Evolutionary conservation across 2,329 filamentous ascomycete species (phyloP).

Genomic region (Aspergillus ochraceoroseus): DNA sequence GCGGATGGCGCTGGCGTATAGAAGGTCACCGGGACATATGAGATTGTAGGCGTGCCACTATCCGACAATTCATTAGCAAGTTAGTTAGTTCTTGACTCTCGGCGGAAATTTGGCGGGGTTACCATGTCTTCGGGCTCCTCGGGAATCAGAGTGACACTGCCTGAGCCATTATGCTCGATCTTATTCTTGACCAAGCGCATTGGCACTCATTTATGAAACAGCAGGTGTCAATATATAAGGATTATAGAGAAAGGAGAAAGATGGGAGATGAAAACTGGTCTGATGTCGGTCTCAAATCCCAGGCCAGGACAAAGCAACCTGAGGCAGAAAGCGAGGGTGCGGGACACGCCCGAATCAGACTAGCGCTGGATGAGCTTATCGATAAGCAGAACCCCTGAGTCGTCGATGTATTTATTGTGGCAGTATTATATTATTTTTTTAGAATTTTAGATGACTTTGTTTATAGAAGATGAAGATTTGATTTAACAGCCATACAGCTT

Average conservation of each 20-base stretch:
- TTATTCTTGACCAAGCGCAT: slow-evolving; percentile 63
- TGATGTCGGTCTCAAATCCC: slow-evolving; percentile 1
- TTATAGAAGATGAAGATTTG: too few relatives aligned
- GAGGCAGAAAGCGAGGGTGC: slow-evolving; percentile 13
- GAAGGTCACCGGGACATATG: slow-evolving; percentile 59
- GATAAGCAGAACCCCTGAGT: too few relatives aligned
- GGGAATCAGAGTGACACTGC: slow-evolving; percentile 61
- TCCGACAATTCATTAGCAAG: slow-evolving; percentile 2
- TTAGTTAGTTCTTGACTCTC: neutral
- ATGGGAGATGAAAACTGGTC: neutral
- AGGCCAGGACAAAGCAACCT: slow-evolving; percentile 10
- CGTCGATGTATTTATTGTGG: too few relatives aligned
- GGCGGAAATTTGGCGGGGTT: neutral
- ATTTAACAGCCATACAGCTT: too few relatives aligned
- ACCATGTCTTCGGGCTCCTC: slow-evolving; percentile 75
- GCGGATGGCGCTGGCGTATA: slow-evolving; percentile 63
- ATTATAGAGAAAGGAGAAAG: neutral
- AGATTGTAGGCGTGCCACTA: slow-evolving; percentile 73
- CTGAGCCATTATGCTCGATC: slow-evolving; percentile 63
- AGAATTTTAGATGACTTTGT: too few relatives aligned
- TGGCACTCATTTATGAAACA: slow-evolving; percentile 3
- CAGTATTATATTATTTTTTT: too few relatives aligned
- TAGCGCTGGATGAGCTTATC: slow-evolving; percentile 19
- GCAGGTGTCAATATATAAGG: neutral
- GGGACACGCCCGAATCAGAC: slow-evolving; percentile 16